Evolutionary conservation across 1,139 yeast genomes (phyloP).

Genomic region (Nadsonia starkeyi-henricii): DNA sequence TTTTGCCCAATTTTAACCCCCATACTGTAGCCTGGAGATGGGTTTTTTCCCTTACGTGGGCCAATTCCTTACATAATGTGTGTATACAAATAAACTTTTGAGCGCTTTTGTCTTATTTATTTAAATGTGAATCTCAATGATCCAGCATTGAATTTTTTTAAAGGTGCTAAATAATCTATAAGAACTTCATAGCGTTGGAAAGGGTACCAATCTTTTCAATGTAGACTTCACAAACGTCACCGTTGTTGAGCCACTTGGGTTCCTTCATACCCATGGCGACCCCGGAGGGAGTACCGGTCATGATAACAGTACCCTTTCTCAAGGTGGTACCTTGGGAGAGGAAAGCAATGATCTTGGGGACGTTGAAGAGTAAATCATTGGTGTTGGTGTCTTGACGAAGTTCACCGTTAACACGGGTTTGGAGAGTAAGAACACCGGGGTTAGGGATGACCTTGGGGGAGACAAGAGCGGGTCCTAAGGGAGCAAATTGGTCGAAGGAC

Average conservation of each 20-base stretch:
- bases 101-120: too few relatives aligned
- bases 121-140: too few relatives aligned
- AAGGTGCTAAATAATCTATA: too few relatives aligned
- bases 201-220: slow-evolving; percentile 34
- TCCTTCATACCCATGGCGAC: slow-evolving; percentile 33
- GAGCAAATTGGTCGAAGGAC: slow-evolving; percentile 43
- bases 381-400: slow-evolving; percentile 33
- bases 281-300: slow-evolving; percentile 43
- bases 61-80: too few relatives aligned
- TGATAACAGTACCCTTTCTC: slow-evolving; percentile 35
- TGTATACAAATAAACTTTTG: too few relatives aligned
- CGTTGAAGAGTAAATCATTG: slow-evolving; percentile 36
- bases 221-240: slow-evolving; percentile 32
- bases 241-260: slow-evolving; percentile 28
- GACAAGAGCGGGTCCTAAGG: slow-evolving; percentile 39
- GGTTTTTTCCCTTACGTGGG: too few relatives aligned
- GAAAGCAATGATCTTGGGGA: slow-evolving; percentile 32
- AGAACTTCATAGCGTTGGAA: slow-evolving; percentile 22
- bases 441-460: slow-evolving; percentile 24
- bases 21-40: too few relatives aligned
- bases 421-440: slow-evolving; percentile 23
- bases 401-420: slow-evolving; percentile 31
- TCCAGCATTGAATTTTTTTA: too few relatives aligned
- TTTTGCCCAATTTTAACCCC: too few relatives aligned
- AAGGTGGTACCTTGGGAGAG: slow-evolving; percentile 39